phyloP scores from a whole-genome alignment of 2,329 filamentous ascomycete genomes.

The Iodosphaeria phyllophila region DNA sequence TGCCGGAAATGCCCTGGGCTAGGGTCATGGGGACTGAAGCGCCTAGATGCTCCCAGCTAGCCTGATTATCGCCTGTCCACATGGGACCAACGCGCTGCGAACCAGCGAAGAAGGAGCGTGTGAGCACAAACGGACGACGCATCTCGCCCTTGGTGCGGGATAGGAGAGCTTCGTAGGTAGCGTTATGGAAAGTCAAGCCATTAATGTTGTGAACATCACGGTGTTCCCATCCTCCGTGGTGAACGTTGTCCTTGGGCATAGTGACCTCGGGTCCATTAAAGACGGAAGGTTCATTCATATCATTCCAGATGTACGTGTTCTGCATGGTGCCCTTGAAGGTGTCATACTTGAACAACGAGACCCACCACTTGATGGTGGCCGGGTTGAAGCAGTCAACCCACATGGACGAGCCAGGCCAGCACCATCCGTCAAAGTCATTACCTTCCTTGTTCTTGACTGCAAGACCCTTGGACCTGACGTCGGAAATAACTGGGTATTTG shows the following conservation, averaged over 20 bases:
- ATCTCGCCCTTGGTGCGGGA: slow-evolving; percentile 74
- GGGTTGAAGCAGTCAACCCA: slow-evolving; percentile 96
- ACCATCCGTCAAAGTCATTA: slow-evolving; percentile 87
- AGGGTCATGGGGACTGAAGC: slow-evolving; percentile 84
- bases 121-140: slow-evolving; percentile 79
- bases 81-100: slow-evolving; percentile 82
- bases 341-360: slow-evolving; percentile 68
- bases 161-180: slow-evolving; percentile 70
- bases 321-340: slow-evolving; percentile 68
- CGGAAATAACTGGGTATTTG: slow-evolving; percentile 56
- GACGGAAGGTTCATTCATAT: slow-evolving; percentile 98
- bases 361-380: slow-evolving; percentile 85
- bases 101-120: slow-evolving; percentile 79
- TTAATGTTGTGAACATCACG: slow-evolving; percentile 93
- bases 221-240: slow-evolving; percentile 85
- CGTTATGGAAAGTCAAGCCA: slow-evolving; percentile 88
- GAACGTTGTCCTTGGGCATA: slow-evolving; percentile 97
- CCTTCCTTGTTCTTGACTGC: slow-evolving; percentile 82
- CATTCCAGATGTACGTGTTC: slow-evolving; percentile 95
- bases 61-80: slow-evolving; percentile 98
- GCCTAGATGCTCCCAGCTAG: slow-evolving; percentile 79
- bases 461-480: slow-evolving; percentile 68
- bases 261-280: slow-evolving; percentile 97
- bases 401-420: slow-evolving; percentile 92
- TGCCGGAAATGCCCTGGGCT: slow-evolving; percentile 81